Evolutionary conservation across 345 rosid genomes (phyloP).

Genomic region (Euclidium syriacum): DNA sequence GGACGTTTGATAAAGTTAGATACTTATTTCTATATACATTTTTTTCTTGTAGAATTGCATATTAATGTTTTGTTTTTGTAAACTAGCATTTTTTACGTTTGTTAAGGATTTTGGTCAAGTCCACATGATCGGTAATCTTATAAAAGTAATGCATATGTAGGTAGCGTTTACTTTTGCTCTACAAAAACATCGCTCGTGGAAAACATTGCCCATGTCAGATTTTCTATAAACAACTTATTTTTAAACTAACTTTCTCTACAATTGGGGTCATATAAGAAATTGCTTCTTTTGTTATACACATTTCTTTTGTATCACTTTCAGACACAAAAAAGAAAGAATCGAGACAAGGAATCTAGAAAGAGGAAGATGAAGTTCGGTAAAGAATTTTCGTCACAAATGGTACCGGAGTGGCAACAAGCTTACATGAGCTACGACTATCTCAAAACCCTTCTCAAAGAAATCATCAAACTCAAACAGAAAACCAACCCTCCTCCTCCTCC

Average conservation of each 20-base stretch:
- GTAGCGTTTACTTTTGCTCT: not conserved
- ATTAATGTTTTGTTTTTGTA: too few species aligned
- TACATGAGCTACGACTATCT: constrained; percentile 53
- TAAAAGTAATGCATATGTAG: too few species aligned
- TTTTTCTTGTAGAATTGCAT: too few species aligned
- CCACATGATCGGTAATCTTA: too few species aligned
- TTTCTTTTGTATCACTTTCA: not conserved
- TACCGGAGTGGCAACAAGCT: constrained; percentile 75
- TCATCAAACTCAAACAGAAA: constrained; percentile 35
- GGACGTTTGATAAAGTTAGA: too few species aligned
- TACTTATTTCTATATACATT: too few species aligned
- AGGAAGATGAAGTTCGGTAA: constrained; percentile 70
- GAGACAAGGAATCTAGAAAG: not conserved
- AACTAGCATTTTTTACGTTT: too few species aligned
- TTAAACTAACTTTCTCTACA: not conserved
- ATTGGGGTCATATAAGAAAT: not conserved
- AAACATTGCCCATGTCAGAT: not conserved
- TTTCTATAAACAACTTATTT: not conserved
- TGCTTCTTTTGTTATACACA: not conserved
- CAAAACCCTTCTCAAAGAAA: constrained; percentile 55
- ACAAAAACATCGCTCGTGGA: not conserved
- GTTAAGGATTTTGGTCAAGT: too few species aligned
- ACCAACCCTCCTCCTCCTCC: constrained; percentile 25
- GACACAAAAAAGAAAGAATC: not conserved
- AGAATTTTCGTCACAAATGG: constrained; percentile 59